These are phyloP conservation scores for Venturiaceae sp. DNA, from an alignment of 2,329 filamentous ascomycete species.

Conservation along the genomic window DNA sequence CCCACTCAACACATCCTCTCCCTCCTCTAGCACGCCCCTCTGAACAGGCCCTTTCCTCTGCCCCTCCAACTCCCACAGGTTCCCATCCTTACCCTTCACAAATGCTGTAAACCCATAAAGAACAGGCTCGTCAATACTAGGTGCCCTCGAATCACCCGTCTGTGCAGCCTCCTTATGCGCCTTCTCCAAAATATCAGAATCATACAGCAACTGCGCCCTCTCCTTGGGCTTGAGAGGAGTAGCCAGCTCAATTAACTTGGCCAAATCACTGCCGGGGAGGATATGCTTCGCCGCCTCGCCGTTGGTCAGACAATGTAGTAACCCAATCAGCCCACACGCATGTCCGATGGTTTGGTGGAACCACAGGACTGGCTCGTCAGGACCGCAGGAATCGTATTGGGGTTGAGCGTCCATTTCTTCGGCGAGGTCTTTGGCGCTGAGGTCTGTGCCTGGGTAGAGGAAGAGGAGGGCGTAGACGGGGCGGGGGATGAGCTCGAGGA, in stretches of 20 bases:
- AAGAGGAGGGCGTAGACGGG: constrained; percentile 45
- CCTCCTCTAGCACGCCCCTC: constrained; percentile 26
- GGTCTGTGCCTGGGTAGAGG: constrained; percentile 35
- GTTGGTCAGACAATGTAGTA: constrained; percentile 46
- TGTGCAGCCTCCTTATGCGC: constrained; percentile 32
- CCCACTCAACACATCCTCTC: constrained; percentile 35
- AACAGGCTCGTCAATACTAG: constrained; percentile 18
- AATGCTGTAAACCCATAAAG: constrained; percentile 32
- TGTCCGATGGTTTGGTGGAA: constrained; percentile 50
- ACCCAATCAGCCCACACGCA: constrained; percentile 48
- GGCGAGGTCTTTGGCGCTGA: constrained; percentile 32
- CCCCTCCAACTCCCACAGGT: constrained; percentile 38
- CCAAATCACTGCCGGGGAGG: constrained; percentile 31
- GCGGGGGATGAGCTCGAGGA: constrained; percentile 40
- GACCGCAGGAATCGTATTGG: constrained; percentile 37
- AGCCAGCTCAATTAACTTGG: constrained; percentile 32
- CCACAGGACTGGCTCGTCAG: constrained; percentile 45
- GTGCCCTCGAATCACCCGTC: constrained; percentile 29
- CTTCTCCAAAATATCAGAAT: constrained; percentile 33
- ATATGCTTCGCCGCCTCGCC: constrained; percentile 34
- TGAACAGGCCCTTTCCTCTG: constrained; percentile 34
- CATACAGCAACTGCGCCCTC: constrained; percentile 43
- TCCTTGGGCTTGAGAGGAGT: constrained; percentile 32
- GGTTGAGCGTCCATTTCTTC: constrained; percentile 28
- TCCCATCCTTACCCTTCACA: constrained; percentile 34